A percentile compares a stretch with the other conserved stretches of the same genome.
phyloP scores from a whole-genome alignment of 129 eudicot genomes.

The Artemisia tridentata region DNA sequence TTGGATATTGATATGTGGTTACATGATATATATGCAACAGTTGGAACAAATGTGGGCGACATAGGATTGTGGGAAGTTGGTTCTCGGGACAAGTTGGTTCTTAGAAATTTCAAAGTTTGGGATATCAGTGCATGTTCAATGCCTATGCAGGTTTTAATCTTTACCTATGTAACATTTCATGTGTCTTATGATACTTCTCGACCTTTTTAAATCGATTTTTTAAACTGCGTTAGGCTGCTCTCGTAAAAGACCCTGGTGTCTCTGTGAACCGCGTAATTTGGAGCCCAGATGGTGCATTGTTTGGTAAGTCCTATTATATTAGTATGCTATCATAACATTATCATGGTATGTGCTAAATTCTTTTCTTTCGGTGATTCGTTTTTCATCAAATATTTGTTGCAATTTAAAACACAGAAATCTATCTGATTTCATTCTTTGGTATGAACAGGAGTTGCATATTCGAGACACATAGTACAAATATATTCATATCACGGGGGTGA shows the following conservation, averaged over 20 bases:
- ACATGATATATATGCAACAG: slow-evolving; percentile 34
- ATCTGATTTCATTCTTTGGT: slow-evolving; percentile 19
- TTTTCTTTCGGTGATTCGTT: too few species aligned
- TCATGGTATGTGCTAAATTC: too few species aligned
- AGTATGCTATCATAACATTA: neutral
- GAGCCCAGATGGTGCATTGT: slow-evolving; percentile 80
- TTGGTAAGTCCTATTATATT: slow-evolving; percentile 46
- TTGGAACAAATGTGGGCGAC: slow-evolving; percentile 91
- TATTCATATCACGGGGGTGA: slow-evolving; percentile 78
- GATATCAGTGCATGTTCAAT: slow-evolving; percentile 69
- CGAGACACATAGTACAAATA: slow-evolving; percentile 86
- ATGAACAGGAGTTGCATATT: slow-evolving; percentile 82
- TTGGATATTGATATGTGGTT: slow-evolving; percentile 20
- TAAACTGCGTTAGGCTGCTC: slow-evolving; percentile 49
- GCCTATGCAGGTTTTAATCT: slow-evolving; percentile 57
- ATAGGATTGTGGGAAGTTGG: slow-evolving; percentile 87
- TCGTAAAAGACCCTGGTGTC: slow-evolving; percentile 66
- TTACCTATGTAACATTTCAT: neutral
- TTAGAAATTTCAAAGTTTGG: slow-evolving; percentile 84
- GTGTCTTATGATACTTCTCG: neutral
- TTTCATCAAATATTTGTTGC: too few species aligned
- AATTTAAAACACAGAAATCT: neutral
- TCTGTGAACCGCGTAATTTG: slow-evolving; percentile 88
- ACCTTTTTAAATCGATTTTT: neutral
- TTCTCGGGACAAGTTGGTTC: slow-evolving; percentile 64